Evolutionary conservation across 768 basidiomycete species (phyloP).

Genomic region (Suillus hirtellus): DNA sequence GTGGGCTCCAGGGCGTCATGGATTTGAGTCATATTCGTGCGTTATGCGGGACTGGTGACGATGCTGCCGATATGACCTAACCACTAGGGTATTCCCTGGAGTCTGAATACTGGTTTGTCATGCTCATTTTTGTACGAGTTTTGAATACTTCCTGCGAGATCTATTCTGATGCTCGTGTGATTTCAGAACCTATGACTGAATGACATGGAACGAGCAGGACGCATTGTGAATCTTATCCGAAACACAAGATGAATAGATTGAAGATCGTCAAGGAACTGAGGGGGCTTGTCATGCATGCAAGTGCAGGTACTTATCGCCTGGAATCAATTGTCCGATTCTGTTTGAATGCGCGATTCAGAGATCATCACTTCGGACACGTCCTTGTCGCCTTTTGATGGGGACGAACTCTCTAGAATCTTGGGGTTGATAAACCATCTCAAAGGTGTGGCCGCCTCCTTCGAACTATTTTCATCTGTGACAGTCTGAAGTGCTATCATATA

Average conservation of each 20-base stretch:
- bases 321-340: not conserved
- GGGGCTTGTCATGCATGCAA: slow-evolving; percentile 6
- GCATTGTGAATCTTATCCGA: slow-evolving; percentile 10
- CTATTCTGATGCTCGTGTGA: not conserved
- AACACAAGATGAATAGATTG: not conserved
- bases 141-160: not conserved
- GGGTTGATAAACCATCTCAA: slow-evolving; percentile 6
- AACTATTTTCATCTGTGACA: not conserved
- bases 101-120: slow-evolving; percentile 12
- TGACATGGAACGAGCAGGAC: slow-evolving; percentile 2
- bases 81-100: slow-evolving; percentile 3
- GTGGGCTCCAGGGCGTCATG: not conserved
- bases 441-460: not conserved
- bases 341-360: slow-evolving; percentile 4
- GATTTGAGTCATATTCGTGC: slow-evolving; percentile 10
- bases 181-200: not conserved
- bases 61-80: not conserved
- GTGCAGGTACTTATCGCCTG: slow-evolving; percentile 7
- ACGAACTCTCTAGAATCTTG: slow-evolving; percentile 11
- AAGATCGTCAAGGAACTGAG: slow-evolving; percentile 10
- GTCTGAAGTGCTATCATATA: not conserved
- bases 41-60: not conserved
- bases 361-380: slow-evolving; percentile 9
- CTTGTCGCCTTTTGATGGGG: slow-evolving; percentile 9
- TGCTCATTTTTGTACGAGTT: not conserved